A percentile compares a stretch with the other conserved stretches of the same genome.
These are phyloP conservation scores for Hygrocybe coccinea DNA, from an alignment of 768 basidiomycete genomes.

Conservation along the genomic window DNA sequence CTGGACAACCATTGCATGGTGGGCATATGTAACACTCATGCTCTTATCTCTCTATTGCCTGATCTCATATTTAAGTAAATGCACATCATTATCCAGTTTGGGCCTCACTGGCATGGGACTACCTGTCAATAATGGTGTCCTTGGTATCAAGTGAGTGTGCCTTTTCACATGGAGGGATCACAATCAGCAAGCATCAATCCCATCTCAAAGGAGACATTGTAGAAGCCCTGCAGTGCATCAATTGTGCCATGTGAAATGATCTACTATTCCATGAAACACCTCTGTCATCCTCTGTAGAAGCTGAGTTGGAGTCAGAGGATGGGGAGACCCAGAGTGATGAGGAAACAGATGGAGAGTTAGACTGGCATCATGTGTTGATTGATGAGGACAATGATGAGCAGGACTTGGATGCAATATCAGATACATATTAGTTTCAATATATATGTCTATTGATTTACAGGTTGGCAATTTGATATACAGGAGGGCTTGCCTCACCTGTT, in stretches of 20 bases:
- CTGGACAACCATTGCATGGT: constrained; percentile 27
- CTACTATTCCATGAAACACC: constrained; percentile 24
- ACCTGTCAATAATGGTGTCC: constrained; percentile 36
- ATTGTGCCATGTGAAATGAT: constrained; percentile 21
- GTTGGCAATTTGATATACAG: too few relatives aligned
- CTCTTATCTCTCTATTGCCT: neutral
- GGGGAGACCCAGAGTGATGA: constrained; percentile 4
- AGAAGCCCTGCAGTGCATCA: constrained; percentile 30
- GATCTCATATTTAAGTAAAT: constrained; percentile 18
- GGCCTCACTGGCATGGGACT: constrained; percentile 35
- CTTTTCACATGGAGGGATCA: constrained; percentile 39
- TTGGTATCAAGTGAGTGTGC: constrained; percentile 38
- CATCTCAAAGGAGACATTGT: constrained; percentile 34
- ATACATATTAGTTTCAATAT: too few relatives aligned
- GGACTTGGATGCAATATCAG: too few relatives aligned
- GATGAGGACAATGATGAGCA: too few relatives aligned
- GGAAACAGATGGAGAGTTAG: too few relatives aligned
- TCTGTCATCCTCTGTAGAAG: neutral
- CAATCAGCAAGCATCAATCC: constrained; percentile 32
- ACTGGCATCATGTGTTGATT: too few relatives aligned
- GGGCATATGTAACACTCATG: constrained; percentile 27
- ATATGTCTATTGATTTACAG: too few relatives aligned
- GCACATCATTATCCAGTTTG: constrained; percentile 25
- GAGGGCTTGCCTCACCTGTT: too few relatives aligned
- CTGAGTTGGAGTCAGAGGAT: neutral